Evolutionary conservation across 352 stramenopile species (phyloP), one percentile per base, ranked within the genome.

Genomic region (Globisporangium emineosum): DNA sequence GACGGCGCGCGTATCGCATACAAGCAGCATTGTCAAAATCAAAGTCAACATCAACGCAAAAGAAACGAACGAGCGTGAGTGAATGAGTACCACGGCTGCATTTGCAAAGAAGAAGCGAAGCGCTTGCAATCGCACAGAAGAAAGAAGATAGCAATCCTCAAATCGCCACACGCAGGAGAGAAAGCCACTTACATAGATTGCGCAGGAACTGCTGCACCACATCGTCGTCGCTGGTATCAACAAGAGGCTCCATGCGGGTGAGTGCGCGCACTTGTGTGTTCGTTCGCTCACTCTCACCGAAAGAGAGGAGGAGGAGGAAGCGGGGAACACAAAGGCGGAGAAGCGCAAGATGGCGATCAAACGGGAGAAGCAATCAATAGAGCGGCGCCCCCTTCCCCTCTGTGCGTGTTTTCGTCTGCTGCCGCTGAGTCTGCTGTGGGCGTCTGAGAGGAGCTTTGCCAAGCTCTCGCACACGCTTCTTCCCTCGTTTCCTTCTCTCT

Each of bases 121-220:
- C 51, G 51, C 37, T 56, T 17, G 27, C 27, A 25, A 37, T 56
- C 15, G 10, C 15, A 15, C 10, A 15, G 15, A 3, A 3, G n/a
- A 49, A 49, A 17, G 33, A 37, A 59, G 21, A 40, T 59, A 32
- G 53, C 53, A 49, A 23, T 49, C 21, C n/a, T n/a, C n/a, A n/a
- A n/a, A n/a, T n/a, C n/a, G n/a, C n/a, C 13, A 43, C 5, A 47
- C 8, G 23, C 17, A 25, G 21, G 13, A n/a, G 32, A 19, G 2
- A 57, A 45, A 25, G 43, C 10, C 12, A 50, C 49, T 40, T 25
- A 75, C 50, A 71, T 58, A 66, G 62, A 30, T 66, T 57, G 60
- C 54, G 53, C 21, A 67, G 55, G 45, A 67, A 67, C 29, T 63
- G 62, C 54, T 58, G 47, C 53, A 63, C 62, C 10, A 62, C 45